Evolutionary conservation across 345 rosid genomes (phyloP), one percentile per base, ranked within the genome.

Genomic region (Psidium guajava): DNA sequence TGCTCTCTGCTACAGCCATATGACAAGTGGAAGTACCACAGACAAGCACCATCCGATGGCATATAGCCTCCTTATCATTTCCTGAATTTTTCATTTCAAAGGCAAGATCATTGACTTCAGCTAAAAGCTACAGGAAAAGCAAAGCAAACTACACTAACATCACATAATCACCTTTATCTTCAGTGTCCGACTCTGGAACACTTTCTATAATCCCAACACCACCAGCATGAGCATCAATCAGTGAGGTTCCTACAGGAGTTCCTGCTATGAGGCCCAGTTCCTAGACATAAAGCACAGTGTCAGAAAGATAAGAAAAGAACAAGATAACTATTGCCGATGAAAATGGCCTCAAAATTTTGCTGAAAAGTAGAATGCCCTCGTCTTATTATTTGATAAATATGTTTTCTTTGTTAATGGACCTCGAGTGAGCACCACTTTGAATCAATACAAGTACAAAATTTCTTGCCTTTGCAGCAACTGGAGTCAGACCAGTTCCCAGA

Each of bases 141-240:
- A 32, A 69, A 69, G 47, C 25, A 64, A 69, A 69, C 77, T 18
- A 32, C 47, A 36, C 47, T 8, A 47, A 74, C 28, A 83, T 12
- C 58, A 58, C 83, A 9, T 86, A 86, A 84, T 51, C 73, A 95
- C 98, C 99, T 92, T 91, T 91, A 50, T 87, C 88, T 64, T 88
- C 89, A 84, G 90, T 84, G 56, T 86, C 91, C 77, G 88, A 87
- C 58, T 90, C 93, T 18, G 90, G 92, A 85, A 88, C 89, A 86
- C 98, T 93, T 90, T 95, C 99, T 95, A 97, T 91, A 82, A 94
- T 96, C 85, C 99, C 99, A 83, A 97, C 94, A 88, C 98, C 99
- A 81, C 98, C 99, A 87, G 99, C 99, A 92, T 97, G 98, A 83
- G 99, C 98, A 92, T 97, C 98, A 90, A 97, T 95, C 88, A 97